These are phyloP conservation scores for Luffa aegyptiaca DNA, from an alignment of 306 rosid species.

Conservation along the genomic window DNA sequence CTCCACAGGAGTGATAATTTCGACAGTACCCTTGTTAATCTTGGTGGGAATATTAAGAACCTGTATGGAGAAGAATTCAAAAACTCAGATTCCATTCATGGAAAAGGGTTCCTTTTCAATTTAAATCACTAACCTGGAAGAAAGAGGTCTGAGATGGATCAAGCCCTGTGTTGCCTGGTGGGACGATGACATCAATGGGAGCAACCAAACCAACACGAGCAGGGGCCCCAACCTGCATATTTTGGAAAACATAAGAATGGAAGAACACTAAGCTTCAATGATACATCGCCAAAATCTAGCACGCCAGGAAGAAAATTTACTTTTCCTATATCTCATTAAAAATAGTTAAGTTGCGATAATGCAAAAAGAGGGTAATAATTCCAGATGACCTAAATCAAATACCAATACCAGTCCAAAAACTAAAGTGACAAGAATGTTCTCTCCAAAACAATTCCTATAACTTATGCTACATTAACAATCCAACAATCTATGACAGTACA, in stretches of 20 bases:
- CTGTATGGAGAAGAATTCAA: constrained; percentile 18
- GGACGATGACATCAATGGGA: constrained; percentile 87
- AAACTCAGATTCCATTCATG: background rate
- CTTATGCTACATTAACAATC: background rate
- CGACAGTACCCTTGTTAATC: constrained; percentile 93
- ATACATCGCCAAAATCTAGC: background rate
- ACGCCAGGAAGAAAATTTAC: background rate
- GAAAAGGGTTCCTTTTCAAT: background rate
- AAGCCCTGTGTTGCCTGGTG: constrained; percentile 94
- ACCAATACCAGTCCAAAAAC: background rate
- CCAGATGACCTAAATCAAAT: background rate
- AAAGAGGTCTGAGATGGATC: constrained; percentile 94
- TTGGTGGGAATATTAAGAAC: constrained; percentile 82
- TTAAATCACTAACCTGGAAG: constrained; percentile 56
- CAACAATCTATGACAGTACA: background rate
- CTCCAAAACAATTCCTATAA: background rate
- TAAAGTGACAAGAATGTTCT: too few relatives aligned
- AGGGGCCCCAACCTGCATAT: constrained; percentile 77
- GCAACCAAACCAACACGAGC: constrained; percentile 98
- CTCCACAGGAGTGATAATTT: constrained; percentile 92
- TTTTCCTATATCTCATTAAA: background rate
- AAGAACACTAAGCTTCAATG: background rate
- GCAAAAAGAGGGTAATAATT: background rate
- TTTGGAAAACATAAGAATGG: background rate
- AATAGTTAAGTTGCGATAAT: background rate